A percentile compares a stretch with the other conserved stretches of the same genome.
Evolutionary conservation across 2,329 filamentous ascomycete species (phyloP).

Genomic region (Talaromyces sp.): DNA sequence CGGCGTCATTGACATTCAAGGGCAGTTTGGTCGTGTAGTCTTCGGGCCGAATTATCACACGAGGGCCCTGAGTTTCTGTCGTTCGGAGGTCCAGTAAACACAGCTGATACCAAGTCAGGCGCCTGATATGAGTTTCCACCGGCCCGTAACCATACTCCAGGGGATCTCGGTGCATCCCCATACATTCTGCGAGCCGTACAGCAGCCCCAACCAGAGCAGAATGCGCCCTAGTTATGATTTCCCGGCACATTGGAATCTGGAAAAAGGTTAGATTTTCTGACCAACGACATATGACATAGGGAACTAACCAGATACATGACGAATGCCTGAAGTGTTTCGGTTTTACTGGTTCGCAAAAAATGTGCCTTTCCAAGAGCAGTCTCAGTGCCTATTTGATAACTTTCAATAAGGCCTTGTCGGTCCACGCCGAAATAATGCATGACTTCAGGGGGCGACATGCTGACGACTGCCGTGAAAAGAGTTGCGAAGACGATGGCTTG

Average conservation of each 20-base stretch:
- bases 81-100: conserved; percentile 72
- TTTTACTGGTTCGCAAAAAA: conserved; percentile 64
- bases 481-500: conserved; percentile 66
- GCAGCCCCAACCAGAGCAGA: conserved; percentile 67
- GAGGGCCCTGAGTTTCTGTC: conserved; percentile 68
- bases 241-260: conserved; percentile 65
- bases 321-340: conserved; percentile 72
- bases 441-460: conserved; percentile 54
- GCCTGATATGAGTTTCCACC: conserved; percentile 65
- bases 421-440: conserved; percentile 51
- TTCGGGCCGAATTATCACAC: conserved; percentile 64
- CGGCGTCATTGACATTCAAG: conserved; percentile 63
- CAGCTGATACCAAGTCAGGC: conserved; percentile 71
- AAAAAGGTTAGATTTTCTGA: background rate
- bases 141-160: conserved; percentile 60
- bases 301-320: conserved; percentile 64
- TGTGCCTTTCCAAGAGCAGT: conserved; percentile 63
- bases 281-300: background rate
- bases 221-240: conserved; percentile 67
- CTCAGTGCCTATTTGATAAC: conserved; percentile 63
- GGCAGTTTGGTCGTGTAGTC: conserved; percentile 72
- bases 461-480: conserved; percentile 64
- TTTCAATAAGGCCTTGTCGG: conserved; percentile 55
- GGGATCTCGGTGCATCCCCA: conserved; percentile 70
- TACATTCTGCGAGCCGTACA: conserved; percentile 69